Conservation (phyloP, 164 flowering plant species). For the Berberis vulgaris region DNA sequence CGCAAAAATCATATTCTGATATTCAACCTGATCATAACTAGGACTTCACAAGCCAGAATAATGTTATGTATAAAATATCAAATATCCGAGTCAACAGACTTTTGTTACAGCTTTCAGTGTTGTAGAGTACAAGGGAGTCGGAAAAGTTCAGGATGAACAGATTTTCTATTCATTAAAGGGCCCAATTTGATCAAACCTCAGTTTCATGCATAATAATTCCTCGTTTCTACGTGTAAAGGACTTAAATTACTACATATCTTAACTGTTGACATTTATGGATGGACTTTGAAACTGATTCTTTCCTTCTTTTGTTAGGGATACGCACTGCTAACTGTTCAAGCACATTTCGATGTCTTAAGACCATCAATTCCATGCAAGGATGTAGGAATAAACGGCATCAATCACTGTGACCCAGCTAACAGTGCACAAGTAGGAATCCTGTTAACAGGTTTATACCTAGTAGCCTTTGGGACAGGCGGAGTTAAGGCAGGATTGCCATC, state of each 20-base stretch:
- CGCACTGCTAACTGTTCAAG: slow-evolving; percentile 48
- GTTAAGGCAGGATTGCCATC: slow-evolving; percentile 59
- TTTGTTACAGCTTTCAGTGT: no score
- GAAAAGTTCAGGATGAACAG: no score
- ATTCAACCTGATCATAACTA: no score
- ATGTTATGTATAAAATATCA: no score
- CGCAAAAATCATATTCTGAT: no score
- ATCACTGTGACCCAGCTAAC: slow-evolving; percentile 35
- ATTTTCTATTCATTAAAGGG: no score
- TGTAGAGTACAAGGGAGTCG: no score
- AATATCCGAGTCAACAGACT: no score
- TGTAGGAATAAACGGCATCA: slow-evolving; percentile 7
- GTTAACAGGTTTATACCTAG: slow-evolving; percentile 40
- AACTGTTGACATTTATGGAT: not conserved
- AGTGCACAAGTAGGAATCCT: slow-evolving; percentile 35
- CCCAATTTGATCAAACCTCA: no score
- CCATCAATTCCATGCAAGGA: slow-evolving; percentile 42
- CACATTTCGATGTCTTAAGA: slow-evolving; percentile 40
- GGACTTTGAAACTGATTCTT: not conserved
- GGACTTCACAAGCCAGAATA: no score
- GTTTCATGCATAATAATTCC: no score
- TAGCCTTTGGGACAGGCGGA: slow-evolving; percentile 59
- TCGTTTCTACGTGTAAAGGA: no score
- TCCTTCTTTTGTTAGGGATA: slow-evolving; percentile 34
- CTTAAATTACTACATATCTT: not conserved